Base-by-base conservation (phyloP, 495 filamentous ascomycete species). In the Lentithecium fluviatile region DNA sequence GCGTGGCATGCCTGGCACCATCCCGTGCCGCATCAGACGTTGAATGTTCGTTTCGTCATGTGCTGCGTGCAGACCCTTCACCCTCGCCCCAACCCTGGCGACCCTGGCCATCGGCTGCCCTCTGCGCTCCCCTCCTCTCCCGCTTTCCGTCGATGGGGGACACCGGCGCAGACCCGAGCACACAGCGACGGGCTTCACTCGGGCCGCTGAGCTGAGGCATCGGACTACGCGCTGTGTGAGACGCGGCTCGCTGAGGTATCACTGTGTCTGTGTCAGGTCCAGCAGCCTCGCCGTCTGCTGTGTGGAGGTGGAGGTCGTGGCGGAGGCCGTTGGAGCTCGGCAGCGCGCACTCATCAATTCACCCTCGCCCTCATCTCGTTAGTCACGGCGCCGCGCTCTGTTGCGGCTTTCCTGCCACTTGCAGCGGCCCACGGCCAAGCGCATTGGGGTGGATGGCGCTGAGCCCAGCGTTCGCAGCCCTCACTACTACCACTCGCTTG, bases 1-100 rank as follows among this genome's bases (percentile, higher is more conserved):
- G 56, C 56, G 56, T 60, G 56, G 56, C 56, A 60, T 21, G 47
- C 56, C 56, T 52, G 45, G 45, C 2, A 11, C 17, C 52, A 3
- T 32, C 29, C 29, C 29, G 29, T 32, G 4, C 29, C 29, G 4
- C 42, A 45, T n/a, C n/a, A n/a, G n/a, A n/a, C n/a, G n/a, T n/a
- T n/a, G n/a, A 43, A 43, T 13, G 40, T 43, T 43, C 40, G 40
- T 43, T 43, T 43, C 40, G 40, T 43, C 40, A 32, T 32, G 29
- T 32, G 29, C 29, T n/a, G n/a, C n/a, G n/a, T n/a, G n/a, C n/a
- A n/a, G n/a, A n/a, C n/a, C n/a, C n/a, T n/a, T n/a, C n/a, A n/a
- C n/a, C n/a, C n/a, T n/a, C n/a, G n/a, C n/a, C n/a, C n/a, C n/a
- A n/a, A n/a, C n/a, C n/a, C n/a, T n/a, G n/a, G n/a, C n/a, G n/a